Conservation (phyloP, 176 grass and related monocot species). For the Metroxylon sagu region DNA sequence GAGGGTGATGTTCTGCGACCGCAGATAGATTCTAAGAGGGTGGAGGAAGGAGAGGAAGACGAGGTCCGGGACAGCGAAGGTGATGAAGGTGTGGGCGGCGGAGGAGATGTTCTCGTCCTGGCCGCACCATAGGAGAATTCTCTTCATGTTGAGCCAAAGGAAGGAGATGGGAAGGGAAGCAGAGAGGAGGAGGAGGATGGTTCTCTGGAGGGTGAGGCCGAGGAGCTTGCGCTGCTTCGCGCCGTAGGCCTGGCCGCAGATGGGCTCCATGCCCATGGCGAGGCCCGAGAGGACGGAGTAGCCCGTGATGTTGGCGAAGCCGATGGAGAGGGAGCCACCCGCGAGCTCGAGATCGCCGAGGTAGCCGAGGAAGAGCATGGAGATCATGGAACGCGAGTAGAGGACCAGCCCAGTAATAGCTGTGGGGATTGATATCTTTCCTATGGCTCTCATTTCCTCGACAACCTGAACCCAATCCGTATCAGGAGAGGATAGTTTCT, state of each 20-base stretch:
- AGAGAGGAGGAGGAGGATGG: constrained; percentile 4
- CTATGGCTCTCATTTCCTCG: constrained; percentile 5
- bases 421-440: constrained; percentile 1
- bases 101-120: constrained; percentile 4
- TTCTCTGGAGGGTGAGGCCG: constrained; percentile 1
- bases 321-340: constrained; percentile 69
- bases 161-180: constrained; percentile 1
- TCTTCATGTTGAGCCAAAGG: constrained; percentile 4
- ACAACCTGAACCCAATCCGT: background rate
- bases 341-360: constrained; percentile 47
- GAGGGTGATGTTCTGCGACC: background rate
- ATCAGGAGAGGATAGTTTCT: background rate
- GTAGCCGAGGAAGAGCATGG: constrained; percentile 2
- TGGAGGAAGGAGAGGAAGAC: constrained; percentile 2
- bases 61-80: constrained; percentile 1
- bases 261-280: constrained; percentile 93
- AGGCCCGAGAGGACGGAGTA: constrained; percentile 85
- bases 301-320: constrained; percentile 95
- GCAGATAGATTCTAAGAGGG: background rate
- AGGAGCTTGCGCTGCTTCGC: constrained; percentile 14
- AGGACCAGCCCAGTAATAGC: background rate
- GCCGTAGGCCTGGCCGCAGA: constrained; percentile 91
- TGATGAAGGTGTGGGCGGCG: background rate
- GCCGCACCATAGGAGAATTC: constrained; percentile 1
- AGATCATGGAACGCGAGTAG: constrained; percentile 2